Evolutionary conservation across 2,329 filamentous ascomycete species (phyloP).

Genomic region (Pseudocercospora eumusae): DNA sequence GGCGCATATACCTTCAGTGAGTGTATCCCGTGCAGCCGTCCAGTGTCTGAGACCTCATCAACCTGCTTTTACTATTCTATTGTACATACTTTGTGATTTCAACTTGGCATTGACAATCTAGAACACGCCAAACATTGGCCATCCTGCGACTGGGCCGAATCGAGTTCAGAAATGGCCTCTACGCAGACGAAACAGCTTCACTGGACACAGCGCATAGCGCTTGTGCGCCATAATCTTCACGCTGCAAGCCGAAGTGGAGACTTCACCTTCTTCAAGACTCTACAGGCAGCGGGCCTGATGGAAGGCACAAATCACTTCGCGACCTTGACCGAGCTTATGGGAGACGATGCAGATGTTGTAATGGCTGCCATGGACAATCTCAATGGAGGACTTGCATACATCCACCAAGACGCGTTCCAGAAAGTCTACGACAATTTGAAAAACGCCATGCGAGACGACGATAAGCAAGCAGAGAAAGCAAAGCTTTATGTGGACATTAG

Average conservation of each 20-base stretch:
- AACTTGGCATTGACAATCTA: constrained; percentile 3
- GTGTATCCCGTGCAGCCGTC: constrained; percentile 11
- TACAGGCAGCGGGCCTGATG: constrained; percentile 48
- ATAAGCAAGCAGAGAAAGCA: constrained; percentile 36
- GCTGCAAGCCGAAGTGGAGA: constrained; percentile 47
- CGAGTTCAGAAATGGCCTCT: constrained; percentile 27
- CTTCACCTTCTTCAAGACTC: constrained; percentile 51
- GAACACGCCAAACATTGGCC: not conserved
- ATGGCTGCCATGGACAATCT: constrained; percentile 50
- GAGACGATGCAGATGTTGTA: constrained; percentile 47
- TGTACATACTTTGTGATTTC: constrained; percentile 17
- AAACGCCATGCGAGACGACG: constrained; percentile 38
- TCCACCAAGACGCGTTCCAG: constrained; percentile 52
- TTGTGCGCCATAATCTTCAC: constrained; percentile 50
- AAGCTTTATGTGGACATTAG: constrained; percentile 48
- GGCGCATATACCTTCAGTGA: constrained; percentile 24
- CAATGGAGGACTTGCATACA: constrained; percentile 49
- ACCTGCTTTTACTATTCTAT: constrained; percentile 5
- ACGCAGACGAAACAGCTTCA: constrained; percentile 42
- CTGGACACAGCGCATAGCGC: constrained; percentile 50
- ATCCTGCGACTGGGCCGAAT: not conserved
- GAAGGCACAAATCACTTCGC: constrained; percentile 51
- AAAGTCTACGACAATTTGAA: constrained; percentile 49
- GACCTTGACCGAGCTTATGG: constrained; percentile 44
- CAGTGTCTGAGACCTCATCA: constrained; percentile 13